phyloP scores from a whole-genome alignment of 2,329 filamentous ascomycete species.

The Pleomassaria siparia region DNA sequence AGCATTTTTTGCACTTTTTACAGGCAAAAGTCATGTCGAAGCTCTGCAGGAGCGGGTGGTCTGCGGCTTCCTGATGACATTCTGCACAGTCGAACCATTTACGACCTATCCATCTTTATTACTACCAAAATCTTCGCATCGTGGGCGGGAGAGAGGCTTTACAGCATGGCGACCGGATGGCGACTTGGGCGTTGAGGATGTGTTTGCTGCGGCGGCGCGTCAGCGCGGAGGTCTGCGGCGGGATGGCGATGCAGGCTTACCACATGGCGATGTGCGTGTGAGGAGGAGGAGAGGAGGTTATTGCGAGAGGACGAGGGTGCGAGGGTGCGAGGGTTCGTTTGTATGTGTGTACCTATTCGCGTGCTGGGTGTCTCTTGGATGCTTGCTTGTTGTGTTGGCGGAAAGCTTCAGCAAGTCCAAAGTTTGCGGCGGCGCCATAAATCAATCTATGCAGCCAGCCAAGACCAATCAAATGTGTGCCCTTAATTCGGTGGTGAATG shows the following conservation, averaged over 20 bases:
- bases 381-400: background rate
- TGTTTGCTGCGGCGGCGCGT: slow-evolving; percentile 71
- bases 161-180: slow-evolving; percentile 96
- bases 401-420: background rate
- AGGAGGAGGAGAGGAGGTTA: background rate
- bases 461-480: slow-evolving; percentile 1
- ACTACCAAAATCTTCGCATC: background rate
- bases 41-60: slow-evolving; percentile 73
- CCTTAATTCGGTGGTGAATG: background rate
- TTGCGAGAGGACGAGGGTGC: background rate
- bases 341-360: background rate
- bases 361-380: background rate
- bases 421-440: slow-evolving; percentile 2
- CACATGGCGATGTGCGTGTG: slow-evolving; percentile 11
- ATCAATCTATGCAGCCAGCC: no score
- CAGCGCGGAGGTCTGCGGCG: slow-evolving; percentile 21
- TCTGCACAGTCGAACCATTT: slow-evolving; percentile 99
- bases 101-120: slow-evolving; percentile 57
- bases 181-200: slow-evolving; percentile 94
- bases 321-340: background rate
- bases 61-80: slow-evolving; percentile 82
- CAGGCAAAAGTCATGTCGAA: slow-evolving; percentile 93
- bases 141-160: slow-evolving; percentile 47
- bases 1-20: slow-evolving; percentile 99
- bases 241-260: slow-evolving; percentile 14